Base-by-base conservation (phyloP, 768 basidiomycete genomes). In the Boletus vermiculosoides region DNA sequence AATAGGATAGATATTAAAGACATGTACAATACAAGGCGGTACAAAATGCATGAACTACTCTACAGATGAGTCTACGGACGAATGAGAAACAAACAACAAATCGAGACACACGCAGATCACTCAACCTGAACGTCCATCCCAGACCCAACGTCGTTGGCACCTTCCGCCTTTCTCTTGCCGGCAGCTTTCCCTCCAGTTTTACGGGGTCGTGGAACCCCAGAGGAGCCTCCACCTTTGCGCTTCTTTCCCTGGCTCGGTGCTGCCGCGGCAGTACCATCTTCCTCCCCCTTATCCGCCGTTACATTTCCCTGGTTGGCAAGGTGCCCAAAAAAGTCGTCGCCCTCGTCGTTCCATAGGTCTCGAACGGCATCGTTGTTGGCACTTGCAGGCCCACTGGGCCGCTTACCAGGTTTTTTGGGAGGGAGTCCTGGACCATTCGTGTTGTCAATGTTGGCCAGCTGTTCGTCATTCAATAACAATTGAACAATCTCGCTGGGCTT, bases 401-500 rank as follows among this genome's bases (percentile, higher is more conserved):
- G 68, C 61, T 78, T 77, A 22, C 72, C 71, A 16, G 68, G 60
- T 40, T 71, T 65, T 52, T 72, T 73, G 20, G 66, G 60, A 15
- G 82, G 69, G 33, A 80, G 61, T 33, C 69, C 67, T 44, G 73
- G 36, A 16, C 73, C 57, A n/a, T 72, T 73, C 10, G 83, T 74
- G 11, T 78, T 76, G 56, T 84, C 84, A 39, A 92, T 73, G 45
- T 80, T 83, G 4, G 88, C 92, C 16, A 98, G 74, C 66, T 98
- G 95, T 64, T 97, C 94, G 64, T 98, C 95, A 66, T 94, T 95
- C 65, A 99, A 82, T 49, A 99, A 78, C 45, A 99, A 74, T 59
- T 94, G 94, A 16, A 96, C 96, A 53, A 99, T 97, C 72, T 99
- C 97, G 74, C 92, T 95, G 28, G 94, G 92, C 71, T 94, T 95